Percentiles rank a stretch among this genome's conserved stretches.
phyloP scores from a whole-genome alignment of 805 yeast genomes.

The Sungouiozyma ichnusensis region DNA sequence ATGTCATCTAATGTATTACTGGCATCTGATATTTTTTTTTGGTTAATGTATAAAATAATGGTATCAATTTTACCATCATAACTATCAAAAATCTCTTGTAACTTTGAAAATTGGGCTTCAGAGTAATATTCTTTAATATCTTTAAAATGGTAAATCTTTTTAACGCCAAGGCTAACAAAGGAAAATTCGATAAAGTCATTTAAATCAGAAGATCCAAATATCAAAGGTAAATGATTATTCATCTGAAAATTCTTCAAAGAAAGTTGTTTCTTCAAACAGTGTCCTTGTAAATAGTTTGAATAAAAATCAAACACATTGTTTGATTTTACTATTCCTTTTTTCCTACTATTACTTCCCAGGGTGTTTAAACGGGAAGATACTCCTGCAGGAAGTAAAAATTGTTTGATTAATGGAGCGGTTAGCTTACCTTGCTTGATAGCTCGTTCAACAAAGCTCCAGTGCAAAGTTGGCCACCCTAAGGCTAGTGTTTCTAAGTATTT shows the following conservation, averaged over 20 bases:
- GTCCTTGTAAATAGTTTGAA: slow-evolving; percentile 29
- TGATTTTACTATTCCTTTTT: slow-evolving; percentile 33
- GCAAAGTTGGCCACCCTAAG: slow-evolving; percentile 77
- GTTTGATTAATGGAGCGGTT: slow-evolving; percentile 30
- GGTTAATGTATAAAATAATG: slow-evolving; percentile 16
- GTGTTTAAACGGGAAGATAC: slow-evolving; percentile 35
- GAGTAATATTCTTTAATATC: neutral
- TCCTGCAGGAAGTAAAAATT: slow-evolving; percentile 66
- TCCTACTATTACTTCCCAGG: slow-evolving; percentile 5
- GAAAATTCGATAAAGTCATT: slow-evolving; percentile 19
- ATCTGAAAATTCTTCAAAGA: slow-evolving; percentile 15
- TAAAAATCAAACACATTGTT: slow-evolving; percentile 37
- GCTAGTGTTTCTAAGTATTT: slow-evolving; percentile 72
- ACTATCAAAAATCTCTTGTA: neutral
- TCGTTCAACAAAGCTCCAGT: slow-evolving; percentile 45
- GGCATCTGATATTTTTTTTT: slow-evolving; percentile 5
- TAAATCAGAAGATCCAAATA: slow-evolving; percentile 25
- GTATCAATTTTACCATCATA: slow-evolving; percentile 1
- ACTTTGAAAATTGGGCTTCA: neutral
- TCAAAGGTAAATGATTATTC: slow-evolving; percentile 26
- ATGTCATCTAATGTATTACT: slow-evolving; percentile 1
- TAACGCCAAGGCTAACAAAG: slow-evolving; percentile 18
- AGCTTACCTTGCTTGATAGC: slow-evolving; percentile 27
- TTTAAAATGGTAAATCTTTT: slow-evolving; percentile 6
- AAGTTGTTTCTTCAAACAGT: slow-evolving; percentile 33